phyloP scores from a whole-genome alignment of 2,329 filamentous ascomycete genomes.

The Pestalotiopsis fici region DNA sequence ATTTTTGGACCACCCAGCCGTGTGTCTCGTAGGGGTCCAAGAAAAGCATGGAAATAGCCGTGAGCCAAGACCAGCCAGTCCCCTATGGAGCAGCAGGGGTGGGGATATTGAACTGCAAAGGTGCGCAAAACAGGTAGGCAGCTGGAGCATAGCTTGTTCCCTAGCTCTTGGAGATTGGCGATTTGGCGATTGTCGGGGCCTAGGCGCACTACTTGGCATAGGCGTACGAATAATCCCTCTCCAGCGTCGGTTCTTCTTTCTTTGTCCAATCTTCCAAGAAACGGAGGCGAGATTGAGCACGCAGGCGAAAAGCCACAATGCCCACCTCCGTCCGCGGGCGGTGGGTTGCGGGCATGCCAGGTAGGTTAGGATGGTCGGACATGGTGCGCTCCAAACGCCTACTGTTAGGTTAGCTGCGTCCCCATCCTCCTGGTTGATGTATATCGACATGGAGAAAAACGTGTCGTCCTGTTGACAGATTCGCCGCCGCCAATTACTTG shows the following conservation, averaged over 20 bases:
- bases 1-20: no score
- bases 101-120: neutral
- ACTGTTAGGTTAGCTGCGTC: neutral
- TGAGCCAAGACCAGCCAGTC: neutral
- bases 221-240: neutral
- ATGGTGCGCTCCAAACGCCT: neutral
- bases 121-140: neutral
- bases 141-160: neutral
- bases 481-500: neutral
- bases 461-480: neutral
- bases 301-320: neutral
- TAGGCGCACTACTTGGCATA: neutral
- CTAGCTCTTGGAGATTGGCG: neutral
- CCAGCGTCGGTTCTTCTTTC: neutral
- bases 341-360: neutral
- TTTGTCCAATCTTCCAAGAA: neutral
- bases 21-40: neutral
- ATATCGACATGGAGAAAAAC: neutral
- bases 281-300: neutral
- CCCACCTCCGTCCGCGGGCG: neutral
- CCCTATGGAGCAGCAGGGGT: neutral
- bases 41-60: neutral
- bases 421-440: neutral
- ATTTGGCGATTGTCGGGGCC: neutral
- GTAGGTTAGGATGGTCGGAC: neutral